Conservation (phyloP, 2,329 filamentous ascomycete species). For the Paracoccidioides brasiliensis region DNA sequence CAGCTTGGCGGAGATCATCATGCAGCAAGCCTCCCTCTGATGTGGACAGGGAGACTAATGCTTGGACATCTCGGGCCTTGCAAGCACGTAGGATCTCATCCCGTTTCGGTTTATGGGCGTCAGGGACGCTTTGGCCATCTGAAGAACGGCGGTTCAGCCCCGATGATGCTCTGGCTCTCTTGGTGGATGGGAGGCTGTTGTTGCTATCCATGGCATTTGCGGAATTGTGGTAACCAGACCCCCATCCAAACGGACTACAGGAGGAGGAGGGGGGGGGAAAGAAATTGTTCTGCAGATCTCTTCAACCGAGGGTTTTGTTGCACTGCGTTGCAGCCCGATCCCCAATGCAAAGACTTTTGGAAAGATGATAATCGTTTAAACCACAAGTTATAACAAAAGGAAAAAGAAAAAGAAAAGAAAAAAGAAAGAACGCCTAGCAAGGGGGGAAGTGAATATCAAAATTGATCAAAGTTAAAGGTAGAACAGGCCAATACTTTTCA, state of each 20-base stretch:
- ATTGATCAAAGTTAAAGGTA: neutral
- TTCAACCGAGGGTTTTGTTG: too few species aligned
- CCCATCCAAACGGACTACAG: too few species aligned
- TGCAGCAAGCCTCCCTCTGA: constrained; percentile 54
- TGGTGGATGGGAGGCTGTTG: neutral
- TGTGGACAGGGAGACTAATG: constrained; percentile 46
- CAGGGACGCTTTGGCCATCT: neutral
- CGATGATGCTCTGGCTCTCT: neutral
- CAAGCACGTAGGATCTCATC: constrained; percentile 48
- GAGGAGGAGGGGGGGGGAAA: too few species aligned
- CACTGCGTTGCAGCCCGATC: too few species aligned
- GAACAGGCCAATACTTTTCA: neutral
- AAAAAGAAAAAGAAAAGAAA: too few species aligned
- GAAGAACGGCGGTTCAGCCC: neutral
- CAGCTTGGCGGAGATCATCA: constrained; percentile 55
- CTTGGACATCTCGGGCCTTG: constrained; percentile 41
- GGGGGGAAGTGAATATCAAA: too few species aligned
- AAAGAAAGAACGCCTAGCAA: too few species aligned
- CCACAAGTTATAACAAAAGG: too few species aligned
- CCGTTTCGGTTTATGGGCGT: constrained; percentile 23
- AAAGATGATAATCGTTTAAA: too few species aligned
- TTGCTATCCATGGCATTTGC: neutral
- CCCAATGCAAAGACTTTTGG: too few species aligned
- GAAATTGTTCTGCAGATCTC: too few species aligned
- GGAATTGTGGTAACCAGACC: too few species aligned